These are phyloP conservation scores for Mycena capillaripes DNA, from an alignment of 768 basidiomycete species.

Conservation along the genomic window DNA sequence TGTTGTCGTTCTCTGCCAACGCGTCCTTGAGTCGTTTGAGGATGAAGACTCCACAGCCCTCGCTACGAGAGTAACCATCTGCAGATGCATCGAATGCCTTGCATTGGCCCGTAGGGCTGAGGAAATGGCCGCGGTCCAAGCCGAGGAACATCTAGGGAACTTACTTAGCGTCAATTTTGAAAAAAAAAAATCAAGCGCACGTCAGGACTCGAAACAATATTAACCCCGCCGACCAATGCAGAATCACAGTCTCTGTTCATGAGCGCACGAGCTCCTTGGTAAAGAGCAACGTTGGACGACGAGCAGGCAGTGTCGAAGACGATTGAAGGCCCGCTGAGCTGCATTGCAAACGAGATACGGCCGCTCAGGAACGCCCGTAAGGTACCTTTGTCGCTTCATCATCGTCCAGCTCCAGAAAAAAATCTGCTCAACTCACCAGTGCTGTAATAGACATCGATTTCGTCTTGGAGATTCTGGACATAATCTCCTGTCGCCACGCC, in stretches of 20 bases:
- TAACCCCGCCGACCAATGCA: slow-evolving; percentile 83
- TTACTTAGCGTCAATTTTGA: background rate
- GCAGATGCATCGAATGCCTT: slow-evolving; percentile 80
- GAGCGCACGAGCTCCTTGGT: slow-evolving; percentile 78
- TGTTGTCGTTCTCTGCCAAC: slow-evolving; percentile 72
- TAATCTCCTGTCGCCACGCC: slow-evolving; percentile 83
- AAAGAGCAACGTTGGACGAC: slow-evolving; percentile 75
- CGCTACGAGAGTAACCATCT: slow-evolving; percentile 79
- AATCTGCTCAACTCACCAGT: slow-evolving; percentile 59
- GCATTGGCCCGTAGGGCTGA: slow-evolving; percentile 76
- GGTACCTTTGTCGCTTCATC: slow-evolving; percentile 61
- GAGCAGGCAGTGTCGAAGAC: slow-evolving; percentile 85
- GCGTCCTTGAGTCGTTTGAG: slow-evolving; percentile 81
- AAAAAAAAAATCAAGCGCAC: slow-evolving; percentile 53
- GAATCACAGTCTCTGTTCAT: slow-evolving; percentile 74
- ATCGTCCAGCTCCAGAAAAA: slow-evolving; percentile 1
- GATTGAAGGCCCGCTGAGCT: slow-evolving; percentile 77
- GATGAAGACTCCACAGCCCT: slow-evolving; percentile 80
- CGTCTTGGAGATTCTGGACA: slow-evolving; percentile 69
- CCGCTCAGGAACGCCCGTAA: slow-evolving; percentile 78
- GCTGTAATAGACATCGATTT: slow-evolving; percentile 79
- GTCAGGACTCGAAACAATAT: slow-evolving; percentile 78
- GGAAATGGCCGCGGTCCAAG: slow-evolving; percentile 77
- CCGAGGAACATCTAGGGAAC: slow-evolving; percentile 73
- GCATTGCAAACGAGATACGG: slow-evolving; percentile 77